Percentiles rank a stretch among this genome's conserved stretches.
These are phyloP conservation scores for Chlorella sorokiniana DNA, from an alignment of 139 green algal genomes.

Conservation along the genomic window DNA sequence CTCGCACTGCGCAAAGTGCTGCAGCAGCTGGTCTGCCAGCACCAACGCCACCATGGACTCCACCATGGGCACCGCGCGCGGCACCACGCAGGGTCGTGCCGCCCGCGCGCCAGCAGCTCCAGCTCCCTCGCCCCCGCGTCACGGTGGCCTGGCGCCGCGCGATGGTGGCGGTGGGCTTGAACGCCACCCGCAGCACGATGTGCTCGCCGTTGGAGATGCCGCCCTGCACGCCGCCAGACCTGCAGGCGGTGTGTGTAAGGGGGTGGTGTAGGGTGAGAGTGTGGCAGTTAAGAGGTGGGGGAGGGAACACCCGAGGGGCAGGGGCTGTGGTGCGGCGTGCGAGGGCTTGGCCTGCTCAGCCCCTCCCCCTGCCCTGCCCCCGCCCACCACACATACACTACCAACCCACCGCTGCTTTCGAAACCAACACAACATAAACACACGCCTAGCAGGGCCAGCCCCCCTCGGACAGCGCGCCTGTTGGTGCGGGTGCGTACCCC, in stretches of 20 bases:
- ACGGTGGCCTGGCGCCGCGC: conserved; percentile 87
- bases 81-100: conserved; percentile 98
- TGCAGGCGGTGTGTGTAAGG: conserved; percentile 14
- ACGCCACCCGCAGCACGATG: conserved; percentile 95
- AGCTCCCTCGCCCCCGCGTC: conserved; percentile 76
- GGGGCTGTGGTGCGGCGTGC: too few species aligned
- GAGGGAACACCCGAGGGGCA: too few species aligned
- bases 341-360: too few species aligned
- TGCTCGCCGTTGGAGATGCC: conserved; percentile 97
- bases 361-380: too few species aligned
- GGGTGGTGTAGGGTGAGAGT: not conserved
- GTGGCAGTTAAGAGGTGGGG: too few species aligned
- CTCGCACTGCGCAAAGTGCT: conserved; percentile 92
- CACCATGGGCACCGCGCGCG: conserved; percentile 97
- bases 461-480: too few species aligned
- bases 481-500: too few species aligned
- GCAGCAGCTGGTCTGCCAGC: conserved; percentile 95
- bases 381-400: too few species aligned
- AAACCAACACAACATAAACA: too few species aligned
- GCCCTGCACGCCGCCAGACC: conserved; percentile 73
- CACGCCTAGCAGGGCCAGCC: too few species aligned
- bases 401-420: too few species aligned
- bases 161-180: conserved; percentile 99
- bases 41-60: conserved; percentile 97
- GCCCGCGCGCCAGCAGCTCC: conserved; percentile 86